These are phyloP conservation scores for Aspergillus biplanus DNA, from an alignment of 495 filamentous ascomycete genomes.

Conservation along the genomic window DNA sequence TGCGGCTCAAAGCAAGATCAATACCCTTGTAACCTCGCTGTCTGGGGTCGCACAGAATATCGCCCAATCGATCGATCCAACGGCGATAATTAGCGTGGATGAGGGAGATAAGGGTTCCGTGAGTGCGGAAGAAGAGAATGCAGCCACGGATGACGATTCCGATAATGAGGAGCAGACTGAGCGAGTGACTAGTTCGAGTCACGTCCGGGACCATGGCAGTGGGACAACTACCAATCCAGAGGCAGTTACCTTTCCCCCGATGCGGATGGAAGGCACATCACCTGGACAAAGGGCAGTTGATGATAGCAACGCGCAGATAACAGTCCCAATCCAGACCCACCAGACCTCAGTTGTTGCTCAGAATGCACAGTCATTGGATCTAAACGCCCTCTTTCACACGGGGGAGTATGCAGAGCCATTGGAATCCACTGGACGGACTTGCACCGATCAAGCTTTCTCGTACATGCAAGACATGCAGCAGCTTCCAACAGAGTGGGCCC, in stretches of 20 bases:
- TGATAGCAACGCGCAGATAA: too few species aligned
- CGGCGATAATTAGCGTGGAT: too few species aligned
- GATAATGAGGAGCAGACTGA: not conserved
- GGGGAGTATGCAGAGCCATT: not conserved
- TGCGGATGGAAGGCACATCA: too few species aligned
- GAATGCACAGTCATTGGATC: not conserved
- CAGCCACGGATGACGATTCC: not conserved
- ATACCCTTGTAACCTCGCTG: not conserved
- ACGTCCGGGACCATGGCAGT: too few species aligned
- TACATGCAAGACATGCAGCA: not conserved
- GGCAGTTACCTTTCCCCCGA: too few species aligned
- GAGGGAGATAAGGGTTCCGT: not conserved
- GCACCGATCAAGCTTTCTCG: not conserved
- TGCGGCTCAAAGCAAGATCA: not conserved
- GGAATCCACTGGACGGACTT: not conserved
- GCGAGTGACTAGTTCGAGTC: not conserved
- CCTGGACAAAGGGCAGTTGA: too few species aligned
- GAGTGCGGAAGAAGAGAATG: not conserved
- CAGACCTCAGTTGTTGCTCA: not conserved
- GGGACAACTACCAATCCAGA: too few species aligned
- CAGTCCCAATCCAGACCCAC: too few species aligned
- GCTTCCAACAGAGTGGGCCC: not conserved
- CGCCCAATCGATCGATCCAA: not conserved
- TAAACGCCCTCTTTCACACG: not conserved
- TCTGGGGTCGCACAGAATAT: not conserved